These are phyloP conservation scores for Tubosaeta sp. DNA, from an alignment of 768 basidiomycete species.

Conservation along the genomic window DNA sequence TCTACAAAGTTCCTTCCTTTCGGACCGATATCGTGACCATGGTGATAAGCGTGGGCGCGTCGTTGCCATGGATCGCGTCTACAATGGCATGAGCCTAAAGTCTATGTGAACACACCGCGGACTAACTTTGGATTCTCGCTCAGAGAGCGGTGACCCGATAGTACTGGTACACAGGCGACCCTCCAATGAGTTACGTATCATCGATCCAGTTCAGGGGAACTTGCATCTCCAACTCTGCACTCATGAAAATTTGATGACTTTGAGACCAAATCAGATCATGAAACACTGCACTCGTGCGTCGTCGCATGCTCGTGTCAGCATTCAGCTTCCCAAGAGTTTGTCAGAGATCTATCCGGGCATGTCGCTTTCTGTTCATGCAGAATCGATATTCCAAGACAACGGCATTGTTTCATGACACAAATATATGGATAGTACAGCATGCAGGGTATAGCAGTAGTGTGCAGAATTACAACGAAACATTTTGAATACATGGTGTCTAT, in stretches of 20 bases:
- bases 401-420: conserved; percentile 4
- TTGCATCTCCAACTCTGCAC: not conserved
- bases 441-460: conserved; percentile 13
- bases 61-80: not conserved
- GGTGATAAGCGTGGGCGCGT: not conserved
- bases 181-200: not conserved
- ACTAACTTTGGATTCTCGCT: not conserved
- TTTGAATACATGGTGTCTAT: conserved; percentile 26
- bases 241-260: not conserved
- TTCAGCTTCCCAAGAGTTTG: not conserved
- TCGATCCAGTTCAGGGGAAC: not conserved
- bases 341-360: not conserved
- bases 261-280: not conserved
- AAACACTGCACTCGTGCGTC: not conserved
- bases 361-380: not conserved
- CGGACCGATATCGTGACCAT: not conserved
- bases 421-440: conserved; percentile 24
- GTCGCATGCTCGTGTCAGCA: too few relatives aligned
- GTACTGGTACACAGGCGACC: too few relatives aligned
- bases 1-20: not conserved
- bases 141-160: not conserved
- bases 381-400: not conserved
- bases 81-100: not conserved
- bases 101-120: not conserved
- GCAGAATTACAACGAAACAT: conserved; percentile 10